Evolutionary conservation across 306 rosid species (phyloP), one percentile per base, ranked within the genome.

Genomic region (Inga leiocalycina): DNA sequence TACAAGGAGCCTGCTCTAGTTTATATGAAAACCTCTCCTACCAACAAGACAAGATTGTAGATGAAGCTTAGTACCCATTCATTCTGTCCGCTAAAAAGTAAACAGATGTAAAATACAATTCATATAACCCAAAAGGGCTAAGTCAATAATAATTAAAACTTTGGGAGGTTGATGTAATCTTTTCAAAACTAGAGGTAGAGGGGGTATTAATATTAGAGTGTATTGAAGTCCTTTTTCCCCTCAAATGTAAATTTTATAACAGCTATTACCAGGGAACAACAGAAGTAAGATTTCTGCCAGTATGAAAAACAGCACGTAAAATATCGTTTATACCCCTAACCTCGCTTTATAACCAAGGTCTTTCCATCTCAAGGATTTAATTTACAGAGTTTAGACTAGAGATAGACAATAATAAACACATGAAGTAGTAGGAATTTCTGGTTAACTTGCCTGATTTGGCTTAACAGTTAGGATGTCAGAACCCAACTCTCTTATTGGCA

Each of bases 401-500:
- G 30, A 68, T 32, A 30, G 17, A 20, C 39, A 43, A 70, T 74
- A 82, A 56, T 76, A 16, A 35, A 43, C 57, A 79, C 24, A 13
- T 39, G 62, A 54, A 69, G 9, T 71, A 22, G 39, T 45, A 48
- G 83, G 35, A 39, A 62, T 52, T 81, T 71, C 66, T 10, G 81
- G 71, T 74, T 39, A 39, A 74, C 80, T 82, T 85, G 88, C 99
- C 99, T 96, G 98, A 90, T 91, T 90, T 85, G 93, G 93, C 62
- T 87, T 85, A 52, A 96, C 87, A 43, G 93, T 96, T 65, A 96
- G 98, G 88, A 96, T 93, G 86, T 90, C 74, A 35, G 96, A 81
- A 77, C 99, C 99, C 46, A 96, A 85, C 89, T 96, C 99, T 85
- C 99, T 91, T 76, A 96, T 96, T 62, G 99, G 99, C 97, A 93